Evolutionary conservation across 2,329 filamentous ascomycete species (phyloP), one percentile per base, ranked within the genome.

Genomic region (Penicillium fuscoglaucum): DNA sequence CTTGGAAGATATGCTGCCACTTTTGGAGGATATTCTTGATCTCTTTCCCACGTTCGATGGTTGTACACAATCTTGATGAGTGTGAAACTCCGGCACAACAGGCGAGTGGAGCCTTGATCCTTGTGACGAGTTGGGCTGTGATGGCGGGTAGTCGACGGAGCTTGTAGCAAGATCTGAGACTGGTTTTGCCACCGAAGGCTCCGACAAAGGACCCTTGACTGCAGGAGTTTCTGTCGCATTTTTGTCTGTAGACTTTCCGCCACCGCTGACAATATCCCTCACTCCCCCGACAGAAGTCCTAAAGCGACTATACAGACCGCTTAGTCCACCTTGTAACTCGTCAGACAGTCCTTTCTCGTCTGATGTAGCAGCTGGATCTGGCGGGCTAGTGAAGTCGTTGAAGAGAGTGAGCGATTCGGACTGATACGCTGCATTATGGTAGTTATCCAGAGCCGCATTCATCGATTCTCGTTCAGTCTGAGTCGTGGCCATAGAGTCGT

Each of bases 391-490:
- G 69, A 96, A 93, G 70, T 97, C 93, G 76, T 96, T 96, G 77
- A 98, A 98, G 9, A 92, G 96, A 2, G 93, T 98, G 48, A 98
- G 82, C 35, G 87, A 85, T 62, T 90, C 89, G 35, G 90, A 90
- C 72, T 90, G 90, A 70, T 90, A 96, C n/a, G 93, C 92, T 6
- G 90, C 87, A 51, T 82, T 91, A 75, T 97, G 93, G 65, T 97
- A 96, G 68, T 90, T 88, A 75, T 96, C 90, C 60, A 97, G 85
- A 19, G 89, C 85, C 61, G 91, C 85, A 35, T 90, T 86, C 39
- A 93, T 82, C 57, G 90, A 87, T 62, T 91, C 89, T 70, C 86
- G 89, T 72, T 93, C 89, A 41, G 85, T 77, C 49, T 83, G 82
- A 2, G 81, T 76, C 26, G 78, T 58, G 4, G 59, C 77, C 17